phyloP scores from a whole-genome alignment of 2,329 filamentous ascomycete species.

The Aspergillus vadensis region DNA sequence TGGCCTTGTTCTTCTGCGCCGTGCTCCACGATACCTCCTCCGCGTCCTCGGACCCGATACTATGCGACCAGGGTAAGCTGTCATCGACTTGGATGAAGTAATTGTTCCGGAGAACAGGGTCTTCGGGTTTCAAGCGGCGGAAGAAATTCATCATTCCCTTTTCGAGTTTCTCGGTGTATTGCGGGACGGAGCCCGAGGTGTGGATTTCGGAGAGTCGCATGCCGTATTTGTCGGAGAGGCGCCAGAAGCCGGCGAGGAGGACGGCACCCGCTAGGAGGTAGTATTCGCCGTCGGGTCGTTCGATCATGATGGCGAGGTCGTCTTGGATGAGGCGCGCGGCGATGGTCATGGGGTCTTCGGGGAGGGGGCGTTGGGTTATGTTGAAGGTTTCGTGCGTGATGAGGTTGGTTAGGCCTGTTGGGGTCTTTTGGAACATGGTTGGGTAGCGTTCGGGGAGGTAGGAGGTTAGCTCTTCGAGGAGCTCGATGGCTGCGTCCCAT shows the following conservation, averaged over 20 bases:
- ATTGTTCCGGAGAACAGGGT: constrained; percentile 70
- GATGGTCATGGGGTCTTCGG: constrained; percentile 77
- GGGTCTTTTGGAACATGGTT: constrained; percentile 64
- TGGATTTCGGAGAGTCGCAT: constrained; percentile 81
- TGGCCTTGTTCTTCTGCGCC: constrained; percentile 71
- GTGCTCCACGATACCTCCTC: constrained; percentile 70
- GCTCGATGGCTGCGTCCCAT: constrained; percentile 70
- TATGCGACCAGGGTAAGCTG: constrained; percentile 71
- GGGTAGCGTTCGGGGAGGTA: constrained; percentile 79
- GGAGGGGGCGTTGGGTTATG: constrained; percentile 62
- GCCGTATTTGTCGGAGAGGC: constrained; percentile 75
- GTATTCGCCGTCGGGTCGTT: constrained; percentile 74
- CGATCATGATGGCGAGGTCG: constrained; percentile 82
- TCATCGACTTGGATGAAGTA: constrained; percentile 90
- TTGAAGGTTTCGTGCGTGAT: constrained; percentile 73
- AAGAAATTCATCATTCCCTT: constrained; percentile 84
- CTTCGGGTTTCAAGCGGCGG: constrained; percentile 67
- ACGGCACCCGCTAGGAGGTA: constrained; percentile 77
- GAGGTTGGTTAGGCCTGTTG: constrained; percentile 68
- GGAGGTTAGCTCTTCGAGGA: constrained; percentile 69
- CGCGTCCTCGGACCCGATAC: constrained; percentile 73
- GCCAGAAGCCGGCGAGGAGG: constrained; percentile 80
- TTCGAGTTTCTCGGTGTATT: constrained; percentile 70
- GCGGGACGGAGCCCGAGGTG: constrained; percentile 73
- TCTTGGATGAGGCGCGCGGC: constrained; percentile 75